Percentiles rank a stretch among this genome's conserved stretches.
These are phyloP conservation scores for Candida insectalens DNA, from an alignment of 805 yeast genomes.

Conservation along the genomic window DNA sequence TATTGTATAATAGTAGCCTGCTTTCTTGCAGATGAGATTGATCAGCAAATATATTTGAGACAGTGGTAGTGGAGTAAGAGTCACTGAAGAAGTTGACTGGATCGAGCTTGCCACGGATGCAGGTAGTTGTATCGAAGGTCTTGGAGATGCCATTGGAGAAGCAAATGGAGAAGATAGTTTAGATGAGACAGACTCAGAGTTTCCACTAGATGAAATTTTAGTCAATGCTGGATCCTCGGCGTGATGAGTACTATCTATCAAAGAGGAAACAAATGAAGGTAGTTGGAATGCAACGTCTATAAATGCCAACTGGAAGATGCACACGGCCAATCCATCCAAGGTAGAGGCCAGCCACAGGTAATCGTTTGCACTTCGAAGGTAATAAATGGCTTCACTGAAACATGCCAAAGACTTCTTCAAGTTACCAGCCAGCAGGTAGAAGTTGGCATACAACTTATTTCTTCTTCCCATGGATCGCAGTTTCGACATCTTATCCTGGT, in stretches of 20 bases:
- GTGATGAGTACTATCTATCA: slow-evolving; percentile 10
- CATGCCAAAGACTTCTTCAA: slow-evolving; percentile 58
- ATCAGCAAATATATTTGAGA: slow-evolving; percentile 26
- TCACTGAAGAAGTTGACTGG: slow-evolving; percentile 3
- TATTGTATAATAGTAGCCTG: slow-evolving; percentile 36
- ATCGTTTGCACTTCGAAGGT: slow-evolving; percentile 57
- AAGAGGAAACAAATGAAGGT: slow-evolving; percentile 24
- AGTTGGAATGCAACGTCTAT: slow-evolving; percentile 42
- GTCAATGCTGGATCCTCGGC: neutral
- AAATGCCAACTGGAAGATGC: slow-evolving; percentile 50
- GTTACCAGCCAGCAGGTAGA: slow-evolving; percentile 74
- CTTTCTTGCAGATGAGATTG: slow-evolving; percentile 27
- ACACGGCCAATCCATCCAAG: slow-evolving; percentile 70
- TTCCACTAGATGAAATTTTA: slow-evolving; percentile 3
- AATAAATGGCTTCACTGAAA: slow-evolving; percentile 62
- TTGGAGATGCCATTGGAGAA: slow-evolving; percentile 34
- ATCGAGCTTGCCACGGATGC: slow-evolving; percentile 8
- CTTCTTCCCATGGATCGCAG: slow-evolving; percentile 61
- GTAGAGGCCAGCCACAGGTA: slow-evolving; percentile 84
- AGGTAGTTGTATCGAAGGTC: slow-evolving; percentile 32
- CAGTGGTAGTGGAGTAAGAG: slow-evolving; percentile 12
- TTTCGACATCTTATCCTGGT: slow-evolving; percentile 24
- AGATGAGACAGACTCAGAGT: slow-evolving; percentile 17
- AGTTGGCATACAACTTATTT: slow-evolving; percentile 63
- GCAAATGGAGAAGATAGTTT: slow-evolving; percentile 11